Base-by-base conservation (phyloP, 805 yeast species). In the Hanseniaspora vineae region DNA sequence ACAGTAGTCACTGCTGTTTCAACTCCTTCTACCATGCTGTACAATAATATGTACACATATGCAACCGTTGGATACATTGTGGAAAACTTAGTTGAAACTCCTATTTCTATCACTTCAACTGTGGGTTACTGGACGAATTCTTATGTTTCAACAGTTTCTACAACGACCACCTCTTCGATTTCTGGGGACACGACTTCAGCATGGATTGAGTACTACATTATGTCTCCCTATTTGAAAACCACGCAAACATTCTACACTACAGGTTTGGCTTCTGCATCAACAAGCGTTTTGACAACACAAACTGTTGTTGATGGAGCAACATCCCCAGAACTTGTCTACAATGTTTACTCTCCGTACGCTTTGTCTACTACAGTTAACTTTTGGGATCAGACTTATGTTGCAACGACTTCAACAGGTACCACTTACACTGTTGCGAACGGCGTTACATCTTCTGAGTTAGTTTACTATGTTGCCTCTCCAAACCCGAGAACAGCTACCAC, bases 261-360 rank as follows among this genome's bases (percentile, higher is more conserved):
- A 10, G 15, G 15, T 13, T 33, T n/a, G 15, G 15, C 37, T 33
- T n/a, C 37, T 13, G 14, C 37, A 33, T 6, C 37, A 13, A 13
- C 37, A 33, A 33, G 29, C 29, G 29, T 33, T 33, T 13, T n/a
- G 9, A 33, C 37, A 33, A 13, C 15, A 6, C 37, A 33, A 33
- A 33, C 37, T 6, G 15, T 33, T 13, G 15, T 33, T 33, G 9
- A n/a, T 33, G 37, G 37, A 10, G 15, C 37, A 33, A 33, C 37
- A 33, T 13, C 14, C 15, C 15, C 37, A 13, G 37, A 33, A 15
- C 39, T 32, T 18, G 15, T 18, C 9, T 47, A 44, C 42, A 47
- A 46, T 9, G 29, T 47, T 29, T 47, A 47, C 32, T 44, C 49
- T 13, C 49, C 49, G 4, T 47, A 47, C 31, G 44, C 46, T 3